A percentile compares a stretch with the other conserved stretches of the same genome.
Evolutionary conservation across 371 early-diverging fungal genomes (phyloP).

Genomic region (Rhizopus stolonifer): DNA sequence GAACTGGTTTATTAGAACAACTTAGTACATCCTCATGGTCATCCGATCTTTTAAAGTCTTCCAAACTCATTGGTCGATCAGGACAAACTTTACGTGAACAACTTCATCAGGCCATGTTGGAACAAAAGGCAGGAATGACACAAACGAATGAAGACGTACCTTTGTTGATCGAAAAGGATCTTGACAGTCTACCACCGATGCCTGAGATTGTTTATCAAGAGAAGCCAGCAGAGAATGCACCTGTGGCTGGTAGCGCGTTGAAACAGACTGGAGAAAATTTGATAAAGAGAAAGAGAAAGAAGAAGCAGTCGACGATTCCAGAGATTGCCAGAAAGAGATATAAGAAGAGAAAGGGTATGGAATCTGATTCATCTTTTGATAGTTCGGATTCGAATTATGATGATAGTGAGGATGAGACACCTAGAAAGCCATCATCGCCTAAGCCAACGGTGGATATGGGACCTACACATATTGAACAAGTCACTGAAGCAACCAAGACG

Average conservation of each 20-base stretch:
- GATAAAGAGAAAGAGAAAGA: slow-evolving; percentile 46
- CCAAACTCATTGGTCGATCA: slow-evolving; percentile 71
- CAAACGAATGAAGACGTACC: slow-evolving; percentile 53
- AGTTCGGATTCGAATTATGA: slow-evolving; percentile 70
- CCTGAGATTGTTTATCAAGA: slow-evolving; percentile 8
- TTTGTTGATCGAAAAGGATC: slow-evolving; percentile 47
- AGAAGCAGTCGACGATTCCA: slow-evolving; percentile 53
- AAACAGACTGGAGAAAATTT: slow-evolving; percentile 34
- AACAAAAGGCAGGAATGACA: slow-evolving; percentile 70
- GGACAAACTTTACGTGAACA: slow-evolving; percentile 73
- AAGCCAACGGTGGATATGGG: slow-evolving; percentile 33
- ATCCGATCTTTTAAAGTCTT: slow-evolving; percentile 78
- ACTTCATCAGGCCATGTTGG: slow-evolving; percentile 69
- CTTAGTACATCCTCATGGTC: slow-evolving; percentile 67
- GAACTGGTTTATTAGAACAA: slow-evolving; percentile 78
- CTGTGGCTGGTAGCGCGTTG: slow-evolving; percentile 51
- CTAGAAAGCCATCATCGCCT: slow-evolving; percentile 38
- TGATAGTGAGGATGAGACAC: slow-evolving; percentile 39
- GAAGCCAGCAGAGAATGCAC: slow-evolving; percentile 1
- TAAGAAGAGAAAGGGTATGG: slow-evolving; percentile 50
- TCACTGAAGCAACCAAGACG: slow-evolving; percentile 39
- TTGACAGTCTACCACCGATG: slow-evolving; percentile 23
- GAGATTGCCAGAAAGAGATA: slow-evolving; percentile 40
- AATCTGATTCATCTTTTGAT: slow-evolving; percentile 63
- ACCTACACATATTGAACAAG: slow-evolving; percentile 47